Evolutionary conservation across 129 eudicot species (phyloP), one percentile per base, ranked within the genome.

Genomic region (Flaveria robusta): DNA sequence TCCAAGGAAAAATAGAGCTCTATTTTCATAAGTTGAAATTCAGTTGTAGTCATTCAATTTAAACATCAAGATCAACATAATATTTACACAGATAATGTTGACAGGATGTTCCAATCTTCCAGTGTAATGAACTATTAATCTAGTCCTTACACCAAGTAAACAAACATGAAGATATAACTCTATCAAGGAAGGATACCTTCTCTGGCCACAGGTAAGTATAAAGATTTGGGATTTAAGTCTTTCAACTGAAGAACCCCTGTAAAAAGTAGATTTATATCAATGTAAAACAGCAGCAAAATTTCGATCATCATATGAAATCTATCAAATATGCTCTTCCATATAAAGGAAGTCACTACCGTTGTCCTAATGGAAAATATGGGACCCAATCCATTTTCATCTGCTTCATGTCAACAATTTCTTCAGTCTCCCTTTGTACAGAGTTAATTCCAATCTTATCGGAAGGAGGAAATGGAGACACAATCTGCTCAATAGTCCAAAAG

Each of bases 321-420:
- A 41, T 52, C 10, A 14, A 19, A 39, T n/a, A 60, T 9, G 10
- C 19, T 7, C 19, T 8, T 23, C 39, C 9, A 64, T 71, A 62
- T 22, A 20, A 19, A 72, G 20, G n/a, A 41, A 50, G 11, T 19
- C 46, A 11, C 31, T 63, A 92, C 98, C 97, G 75, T 26, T 88
- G 85, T 34, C 87, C 96, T 49, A 88, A 82, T 15, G 97, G 96
- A 43, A 93, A 84, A 78, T 93, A 93, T n/a, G 98, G 97, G 60
- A 93, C 88, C 98, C 97, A 93, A 55, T 87, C 98, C 97, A 93
- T 90, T 82, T 93, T 93, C 98, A 93, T 93, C 59, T 79, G 87
- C 81, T 88, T 93, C 98, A 93, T 93, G 62, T 96, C 91, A 19
- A 93, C 71, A 52, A 93, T 93, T 83, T 93, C 97, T 81, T 90